A percentile compares a stretch with the other conserved stretches of the same genome.
Conservation (phyloP, 306 rosid genomes). For the Fragaria ananassa region DNA sequence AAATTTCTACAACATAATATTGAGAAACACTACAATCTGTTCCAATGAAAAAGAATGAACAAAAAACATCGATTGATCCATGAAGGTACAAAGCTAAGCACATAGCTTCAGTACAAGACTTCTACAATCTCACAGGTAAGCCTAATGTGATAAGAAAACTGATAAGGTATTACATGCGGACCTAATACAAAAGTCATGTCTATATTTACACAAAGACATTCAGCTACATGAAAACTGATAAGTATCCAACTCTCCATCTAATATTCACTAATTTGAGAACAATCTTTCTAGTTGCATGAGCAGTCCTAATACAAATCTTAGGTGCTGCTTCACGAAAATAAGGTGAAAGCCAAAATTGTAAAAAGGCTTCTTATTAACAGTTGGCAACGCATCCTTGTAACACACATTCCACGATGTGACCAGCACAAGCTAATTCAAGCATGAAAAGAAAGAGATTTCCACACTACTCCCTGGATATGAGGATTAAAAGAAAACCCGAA, state of each 20-base stretch:
- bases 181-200: conserved; percentile 24
- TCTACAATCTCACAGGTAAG: conserved; percentile 20
- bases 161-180: conserved; percentile 23
- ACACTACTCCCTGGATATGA: conserved; percentile 43
- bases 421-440: conserved; percentile 40
- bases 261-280: background rate
- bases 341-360: conserved; percentile 14
- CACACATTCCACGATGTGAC: conserved; percentile 33
- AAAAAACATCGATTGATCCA: background rate
- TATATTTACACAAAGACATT: conserved; percentile 9
- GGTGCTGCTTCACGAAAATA: conserved; percentile 16
- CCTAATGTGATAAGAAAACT: conserved; percentile 12
- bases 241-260: conserved; percentile 2
- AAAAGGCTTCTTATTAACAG: conserved; percentile 16
- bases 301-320: conserved; percentile 20
- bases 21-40: conserved; percentile 17
- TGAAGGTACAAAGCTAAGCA: conserved; percentile 9
- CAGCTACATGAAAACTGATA: conserved; percentile 20
- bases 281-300: conserved; percentile 22
- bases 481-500: conserved; percentile 28
- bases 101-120: conserved; percentile 9
- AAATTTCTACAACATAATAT: background rate
- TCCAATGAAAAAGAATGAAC: background rate
- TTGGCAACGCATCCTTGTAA: conserved; percentile 31
- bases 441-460: conserved; percentile 37